These are phyloP conservation scores for Saccharomycopsis fermentans DNA, from an alignment of 805 yeast genomes.

Conservation along the genomic window DNA sequence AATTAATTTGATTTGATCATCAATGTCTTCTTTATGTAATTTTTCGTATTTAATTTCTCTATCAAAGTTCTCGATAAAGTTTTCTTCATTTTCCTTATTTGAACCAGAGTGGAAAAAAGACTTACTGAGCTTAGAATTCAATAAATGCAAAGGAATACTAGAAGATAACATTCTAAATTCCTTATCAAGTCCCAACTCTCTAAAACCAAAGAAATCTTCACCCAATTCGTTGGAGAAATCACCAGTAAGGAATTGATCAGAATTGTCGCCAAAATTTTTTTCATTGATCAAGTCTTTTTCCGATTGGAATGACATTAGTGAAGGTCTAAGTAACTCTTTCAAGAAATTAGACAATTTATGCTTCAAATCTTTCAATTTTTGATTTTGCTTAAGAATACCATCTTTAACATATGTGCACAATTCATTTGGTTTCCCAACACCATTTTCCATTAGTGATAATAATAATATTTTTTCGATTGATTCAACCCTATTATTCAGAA, in stretches of 20 bases:
- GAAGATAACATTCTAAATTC: slow-evolving; percentile 80
- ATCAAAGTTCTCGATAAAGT: slow-evolving; percentile 56
- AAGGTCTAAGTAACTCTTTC: slow-evolving; percentile 76
- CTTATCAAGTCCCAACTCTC: slow-evolving; percentile 83
- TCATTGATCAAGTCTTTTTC: slow-evolving; percentile 57
- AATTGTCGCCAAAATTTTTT: slow-evolving; percentile 72
- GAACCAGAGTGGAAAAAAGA: slow-evolving; percentile 37
- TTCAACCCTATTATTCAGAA: slow-evolving; percentile 26
- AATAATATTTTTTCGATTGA: slow-evolving; percentile 40
- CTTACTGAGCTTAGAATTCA: slow-evolving; percentile 65
- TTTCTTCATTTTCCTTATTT: slow-evolving; percentile 33
- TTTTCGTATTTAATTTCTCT: slow-evolving; percentile 40
- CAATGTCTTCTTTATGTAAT: slow-evolving; percentile 42
- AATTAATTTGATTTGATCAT: slow-evolving; percentile 46
- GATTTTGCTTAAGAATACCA: slow-evolving; percentile 56
- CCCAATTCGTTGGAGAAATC: slow-evolving; percentile 91
- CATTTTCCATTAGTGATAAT: slow-evolving; percentile 71
- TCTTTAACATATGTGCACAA: slow-evolving; percentile 67
- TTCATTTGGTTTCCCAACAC: slow-evolving; percentile 69
- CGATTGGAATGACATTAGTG: slow-evolving; percentile 25
- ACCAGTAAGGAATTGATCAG: slow-evolving; percentile 91
- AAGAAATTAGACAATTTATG: slow-evolving; percentile 58
- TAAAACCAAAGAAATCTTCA: slow-evolving; percentile 96
- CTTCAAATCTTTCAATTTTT: slow-evolving; percentile 60
- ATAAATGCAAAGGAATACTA: slow-evolving; percentile 79